These are phyloP conservation scores for Fraxinus sp. DNA, from an alignment of 305 asterid species.

Conservation along the genomic window DNA sequence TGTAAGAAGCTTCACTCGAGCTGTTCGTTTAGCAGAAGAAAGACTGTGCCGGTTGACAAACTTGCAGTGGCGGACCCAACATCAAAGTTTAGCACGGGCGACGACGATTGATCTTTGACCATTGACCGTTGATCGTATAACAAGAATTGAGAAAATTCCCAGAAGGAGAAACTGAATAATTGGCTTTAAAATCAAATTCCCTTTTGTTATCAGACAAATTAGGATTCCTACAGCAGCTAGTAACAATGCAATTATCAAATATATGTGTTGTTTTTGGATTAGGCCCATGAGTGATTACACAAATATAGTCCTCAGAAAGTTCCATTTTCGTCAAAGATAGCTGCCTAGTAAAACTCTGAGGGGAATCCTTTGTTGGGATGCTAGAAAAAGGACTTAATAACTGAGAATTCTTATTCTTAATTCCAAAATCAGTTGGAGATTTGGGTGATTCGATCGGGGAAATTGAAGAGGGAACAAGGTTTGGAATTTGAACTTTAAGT, in stretches of 20 bases:
- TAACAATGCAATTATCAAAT: constrained; percentile 52
- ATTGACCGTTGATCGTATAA: constrained; percentile 17
- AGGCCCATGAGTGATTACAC: too few species aligned
- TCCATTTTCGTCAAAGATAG: constrained; percentile 44
- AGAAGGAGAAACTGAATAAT: constrained; percentile 18
- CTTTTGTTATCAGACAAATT: constrained; percentile 23
- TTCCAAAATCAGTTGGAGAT: constrained; percentile 82
- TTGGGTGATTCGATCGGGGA: constrained; percentile 49
- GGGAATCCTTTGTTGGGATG: constrained; percentile 33
- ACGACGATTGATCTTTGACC: too few species aligned
- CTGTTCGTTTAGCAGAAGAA: too few species aligned
- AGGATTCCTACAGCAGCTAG: constrained; percentile 41
- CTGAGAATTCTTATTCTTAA: constrained; percentile 58
- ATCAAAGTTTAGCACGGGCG: too few species aligned
- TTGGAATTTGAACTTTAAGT: constrained; percentile 66
- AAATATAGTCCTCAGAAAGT: neutral
- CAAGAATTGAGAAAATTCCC: constrained; percentile 46
- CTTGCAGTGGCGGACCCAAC: too few species aligned
- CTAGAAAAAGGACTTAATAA: constrained; percentile 33
- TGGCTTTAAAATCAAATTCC: constrained; percentile 26
- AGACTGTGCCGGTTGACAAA: too few species aligned
- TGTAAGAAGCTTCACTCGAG: too few species aligned
- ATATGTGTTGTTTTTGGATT: too few species aligned
- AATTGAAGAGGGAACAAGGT: constrained; percentile 16
- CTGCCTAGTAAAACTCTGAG: constrained; percentile 34